phyloP scores from a whole-genome alignment of 73 alveolate species.

The Paramecium sonneborni region DNA sequence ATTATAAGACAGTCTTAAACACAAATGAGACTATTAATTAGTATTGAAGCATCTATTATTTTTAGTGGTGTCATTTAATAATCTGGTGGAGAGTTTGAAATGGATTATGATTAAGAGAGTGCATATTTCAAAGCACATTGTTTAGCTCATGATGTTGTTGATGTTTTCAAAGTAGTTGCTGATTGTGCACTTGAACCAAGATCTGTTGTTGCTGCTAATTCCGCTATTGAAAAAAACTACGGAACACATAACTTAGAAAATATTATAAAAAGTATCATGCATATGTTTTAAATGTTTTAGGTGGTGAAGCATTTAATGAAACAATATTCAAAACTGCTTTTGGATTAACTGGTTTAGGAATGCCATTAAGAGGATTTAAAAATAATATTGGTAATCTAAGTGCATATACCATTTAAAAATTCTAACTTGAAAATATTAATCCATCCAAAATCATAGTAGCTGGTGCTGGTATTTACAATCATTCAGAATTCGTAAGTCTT shows the following conservation, averaged over 20 bases:
- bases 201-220: slow-evolving; percentile 58
- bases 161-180: slow-evolving; percentile 76
- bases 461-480: slow-evolving; percentile 60
- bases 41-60: background rate
- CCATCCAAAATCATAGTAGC: slow-evolving; percentile 51
- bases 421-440: slow-evolving; percentile 53
- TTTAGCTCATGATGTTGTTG: slow-evolving; percentile 80
- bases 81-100: slow-evolving; percentile 85
- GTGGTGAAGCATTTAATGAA: slow-evolving; percentile 64
- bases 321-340: slow-evolving; percentile 62
- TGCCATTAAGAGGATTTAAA: slow-evolving; percentile 60
- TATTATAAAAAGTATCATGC: background rate
- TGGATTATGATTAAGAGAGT: slow-evolving; percentile 82
- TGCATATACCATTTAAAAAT: slow-evolving; percentile 57
- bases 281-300: background rate
- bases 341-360: slow-evolving; percentile 56
- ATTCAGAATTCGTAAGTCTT: slow-evolving; percentile 57
- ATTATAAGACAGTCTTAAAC: slow-evolving; percentile 75
- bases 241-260: slow-evolving; percentile 48
- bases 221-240: slow-evolving; percentile 50
- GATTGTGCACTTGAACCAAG: slow-evolving; percentile 80
- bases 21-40: slow-evolving; percentile 87
- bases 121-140: slow-evolving; percentile 79
- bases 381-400: slow-evolving; percentile 48
- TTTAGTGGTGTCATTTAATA: slow-evolving; percentile 76